Percentiles rank a stretch among this genome's conserved stretches.
These are phyloP conservation scores for Microstegium vimineum DNA, from an alignment of 176 grass and related monocot species.

Conservation along the genomic window DNA sequence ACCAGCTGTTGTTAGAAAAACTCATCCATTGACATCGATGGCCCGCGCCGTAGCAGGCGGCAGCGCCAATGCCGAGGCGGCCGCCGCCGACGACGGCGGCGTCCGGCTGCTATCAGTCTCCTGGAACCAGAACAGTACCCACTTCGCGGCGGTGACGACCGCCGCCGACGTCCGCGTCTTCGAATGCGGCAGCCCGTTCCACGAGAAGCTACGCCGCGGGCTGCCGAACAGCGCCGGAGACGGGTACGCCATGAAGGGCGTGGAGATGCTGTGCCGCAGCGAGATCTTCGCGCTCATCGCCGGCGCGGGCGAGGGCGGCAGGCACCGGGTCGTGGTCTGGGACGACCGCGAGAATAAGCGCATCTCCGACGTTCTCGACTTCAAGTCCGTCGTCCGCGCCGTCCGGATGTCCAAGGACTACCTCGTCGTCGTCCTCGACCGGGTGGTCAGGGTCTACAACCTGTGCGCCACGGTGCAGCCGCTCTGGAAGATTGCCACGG, in stretches of 20 bases:
- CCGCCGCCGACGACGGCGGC: background rate
- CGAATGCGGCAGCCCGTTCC: constrained; percentile 33
- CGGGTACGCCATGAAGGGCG: constrained; percentile 49
- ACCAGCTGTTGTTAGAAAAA: no score
- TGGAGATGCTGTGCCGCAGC: constrained; percentile 60
- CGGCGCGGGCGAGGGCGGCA: background rate
- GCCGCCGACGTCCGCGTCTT: constrained; percentile 57
- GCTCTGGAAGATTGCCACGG: constrained; percentile 40
- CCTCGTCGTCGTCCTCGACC: constrained; percentile 56
- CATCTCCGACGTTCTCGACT: constrained; percentile 29
- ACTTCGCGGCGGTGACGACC: constrained; percentile 60
- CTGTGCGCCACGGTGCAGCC: constrained; percentile 26
- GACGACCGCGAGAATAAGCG: constrained; percentile 25
- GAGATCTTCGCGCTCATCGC: constrained; percentile 41
- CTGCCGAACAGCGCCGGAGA: background rate
- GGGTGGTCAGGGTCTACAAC: constrained; percentile 43
- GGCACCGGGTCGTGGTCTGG: constrained; percentile 32
- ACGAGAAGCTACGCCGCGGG: constrained; percentile 32
- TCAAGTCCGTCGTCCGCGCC: constrained; percentile 31
- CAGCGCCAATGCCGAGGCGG: background rate
- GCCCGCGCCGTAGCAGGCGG: background rate
- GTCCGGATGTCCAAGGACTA: constrained; percentile 34
- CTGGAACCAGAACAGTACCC: constrained; percentile 69
- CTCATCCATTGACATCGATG: background rate
- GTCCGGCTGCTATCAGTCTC: constrained; percentile 39